Evolutionary conservation across 768 basidiomycete species (phyloP).

Genomic region (Russula sp.): DNA sequence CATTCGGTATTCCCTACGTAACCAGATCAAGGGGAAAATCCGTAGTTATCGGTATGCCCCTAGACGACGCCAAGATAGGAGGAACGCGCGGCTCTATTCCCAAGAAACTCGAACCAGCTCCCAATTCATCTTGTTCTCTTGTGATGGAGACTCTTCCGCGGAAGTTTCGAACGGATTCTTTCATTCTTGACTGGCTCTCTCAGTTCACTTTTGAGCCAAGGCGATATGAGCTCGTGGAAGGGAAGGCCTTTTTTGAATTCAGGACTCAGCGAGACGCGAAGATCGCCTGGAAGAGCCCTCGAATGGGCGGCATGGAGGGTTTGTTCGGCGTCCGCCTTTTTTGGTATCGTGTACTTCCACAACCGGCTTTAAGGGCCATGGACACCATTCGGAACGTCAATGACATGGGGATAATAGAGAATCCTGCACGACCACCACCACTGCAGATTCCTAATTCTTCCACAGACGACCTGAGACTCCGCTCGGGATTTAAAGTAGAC

Average conservation of each 20-base stretch:
- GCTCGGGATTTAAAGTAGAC: background rate
- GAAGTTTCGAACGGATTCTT: conserved; percentile 41
- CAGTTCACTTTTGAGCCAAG: conserved; percentile 19
- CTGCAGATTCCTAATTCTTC: background rate
- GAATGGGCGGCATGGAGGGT: conserved; percentile 38
- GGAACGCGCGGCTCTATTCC: conserved; percentile 21
- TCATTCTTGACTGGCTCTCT: conserved; percentile 48
- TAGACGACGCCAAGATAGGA: conserved; percentile 7
- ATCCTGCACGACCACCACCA: conserved; percentile 3
- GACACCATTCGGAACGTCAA: conserved; percentile 4
- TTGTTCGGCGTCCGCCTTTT: conserved; percentile 39
- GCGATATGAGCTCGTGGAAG: conserved; percentile 34
- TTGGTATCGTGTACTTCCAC: conserved; percentile 23
- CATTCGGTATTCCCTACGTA: conserved; percentile 6
- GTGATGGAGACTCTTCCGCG: conserved; percentile 59
- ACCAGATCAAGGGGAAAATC: conserved; percentile 3
- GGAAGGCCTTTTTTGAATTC: conserved; percentile 55
- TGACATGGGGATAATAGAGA: conserved; percentile 13
- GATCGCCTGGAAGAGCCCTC: conserved; percentile 50
- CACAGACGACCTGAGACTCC: conserved; percentile 3
- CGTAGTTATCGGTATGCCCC: conserved; percentile 17
- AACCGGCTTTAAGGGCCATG: background rate
- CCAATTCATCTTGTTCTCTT: conserved; percentile 50
- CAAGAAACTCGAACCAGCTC: conserved; percentile 30
- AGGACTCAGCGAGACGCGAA: conserved; percentile 44